Conservation (phyloP, 768 basidiomycete genomes). For the Phlegmacium glaucopus region DNA sequence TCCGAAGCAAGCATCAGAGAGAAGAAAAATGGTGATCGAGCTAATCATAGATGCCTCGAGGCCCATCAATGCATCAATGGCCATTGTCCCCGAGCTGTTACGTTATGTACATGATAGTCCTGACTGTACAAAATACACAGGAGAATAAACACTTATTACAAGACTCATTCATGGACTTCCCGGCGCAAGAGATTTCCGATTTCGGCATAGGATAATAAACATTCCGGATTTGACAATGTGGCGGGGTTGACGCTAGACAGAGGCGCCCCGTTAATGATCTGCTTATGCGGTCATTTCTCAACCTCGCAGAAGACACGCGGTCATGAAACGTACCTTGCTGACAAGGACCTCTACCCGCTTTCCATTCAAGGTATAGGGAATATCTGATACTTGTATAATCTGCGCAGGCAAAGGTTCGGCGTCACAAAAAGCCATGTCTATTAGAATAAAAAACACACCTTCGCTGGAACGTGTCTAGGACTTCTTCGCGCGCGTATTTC, state of each 20-base stretch:
- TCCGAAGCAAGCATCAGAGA: constrained; percentile 13
- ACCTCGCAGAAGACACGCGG: constrained; percentile 13
- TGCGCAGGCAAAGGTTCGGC: constrained; percentile 21
- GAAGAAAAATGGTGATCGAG: constrained; percentile 15
- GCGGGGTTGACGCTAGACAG: constrained; percentile 64
- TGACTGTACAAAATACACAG: constrained; percentile 3
- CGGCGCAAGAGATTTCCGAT: constrained; percentile 47
- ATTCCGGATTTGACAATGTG: constrained; percentile 72
- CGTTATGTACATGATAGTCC: too few relatives aligned
- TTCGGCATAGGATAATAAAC: constrained; percentile 58
- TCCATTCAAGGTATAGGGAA: constrained; percentile 79
- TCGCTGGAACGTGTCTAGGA: constrained; percentile 74
- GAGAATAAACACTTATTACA: constrained; percentile 11
- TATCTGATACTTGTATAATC: constrained; percentile 68
- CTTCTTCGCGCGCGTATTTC: constrained; percentile 63
- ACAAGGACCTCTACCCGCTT: constrained; percentile 80
- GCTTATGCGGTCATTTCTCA: constrained; percentile 4
- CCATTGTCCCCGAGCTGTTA: constrained; percentile 20
- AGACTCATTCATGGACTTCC: constrained; percentile 33
- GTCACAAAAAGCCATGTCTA: too few relatives aligned
- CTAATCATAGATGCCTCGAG: constrained; percentile 29
- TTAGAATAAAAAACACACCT: constrained; percentile 36
- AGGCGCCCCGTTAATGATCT: constrained; percentile 81
- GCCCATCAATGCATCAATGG: constrained; percentile 21
- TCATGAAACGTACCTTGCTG: constrained; percentile 51